Evolutionary conservation across 352 stramenopile species (phyloP).

Genomic region (Phytopythium kandeliae): DNA sequence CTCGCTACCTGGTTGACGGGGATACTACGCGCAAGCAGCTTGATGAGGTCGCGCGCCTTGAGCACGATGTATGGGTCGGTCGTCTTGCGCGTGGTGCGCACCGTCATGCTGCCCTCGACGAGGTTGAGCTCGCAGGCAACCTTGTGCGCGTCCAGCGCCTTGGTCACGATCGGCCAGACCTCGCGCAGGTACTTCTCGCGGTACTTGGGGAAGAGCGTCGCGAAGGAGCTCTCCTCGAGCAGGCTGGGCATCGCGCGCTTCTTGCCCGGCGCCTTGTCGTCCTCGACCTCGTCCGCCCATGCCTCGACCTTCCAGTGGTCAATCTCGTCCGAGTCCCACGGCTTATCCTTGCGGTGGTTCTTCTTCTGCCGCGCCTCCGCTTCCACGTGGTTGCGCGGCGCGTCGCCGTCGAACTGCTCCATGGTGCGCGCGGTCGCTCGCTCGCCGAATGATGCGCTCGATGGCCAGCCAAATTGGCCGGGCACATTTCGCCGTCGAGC

Average conservation of each 20-base stretch:
- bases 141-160: slow-evolving; percentile 92
- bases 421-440: too few relatives aligned
- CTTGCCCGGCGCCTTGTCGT: slow-evolving; percentile 76
- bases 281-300: slow-evolving; percentile 68
- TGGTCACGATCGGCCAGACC: slow-evolving; percentile 98
- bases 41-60: slow-evolving; percentile 98
- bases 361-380: slow-evolving; percentile 59
- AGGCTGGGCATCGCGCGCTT: slow-evolving; percentile 75
- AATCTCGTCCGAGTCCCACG: slow-evolving; percentile 97
- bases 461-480: slow-evolving; percentile 5
- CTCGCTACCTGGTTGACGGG: slow-evolving; percentile 94
- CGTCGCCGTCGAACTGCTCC: slow-evolving; percentile 67
- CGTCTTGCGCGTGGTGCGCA: slow-evolving; percentile 95
- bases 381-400: slow-evolving; percentile 37
- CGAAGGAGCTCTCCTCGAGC: slow-evolving; percentile 99
- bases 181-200: slow-evolving; percentile 99
- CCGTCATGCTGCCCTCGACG: slow-evolving; percentile 93
- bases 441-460: too few relatives aligned
- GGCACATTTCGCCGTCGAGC: too few relatives aligned
- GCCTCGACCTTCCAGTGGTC: slow-evolving; percentile 98
- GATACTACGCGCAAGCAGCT: slow-evolving; percentile 97
- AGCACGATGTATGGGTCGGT: slow-evolving; percentile 98
- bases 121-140: slow-evolving; percentile 98
- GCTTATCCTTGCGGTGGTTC: slow-evolving; percentile 98
- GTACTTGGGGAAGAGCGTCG: slow-evolving; percentile 99